Evolutionary conservation across 1,139 yeast genomes (phyloP), one percentile per base, ranked within the genome.

Genomic region (Magnusiomyces suaveolens): DNA sequence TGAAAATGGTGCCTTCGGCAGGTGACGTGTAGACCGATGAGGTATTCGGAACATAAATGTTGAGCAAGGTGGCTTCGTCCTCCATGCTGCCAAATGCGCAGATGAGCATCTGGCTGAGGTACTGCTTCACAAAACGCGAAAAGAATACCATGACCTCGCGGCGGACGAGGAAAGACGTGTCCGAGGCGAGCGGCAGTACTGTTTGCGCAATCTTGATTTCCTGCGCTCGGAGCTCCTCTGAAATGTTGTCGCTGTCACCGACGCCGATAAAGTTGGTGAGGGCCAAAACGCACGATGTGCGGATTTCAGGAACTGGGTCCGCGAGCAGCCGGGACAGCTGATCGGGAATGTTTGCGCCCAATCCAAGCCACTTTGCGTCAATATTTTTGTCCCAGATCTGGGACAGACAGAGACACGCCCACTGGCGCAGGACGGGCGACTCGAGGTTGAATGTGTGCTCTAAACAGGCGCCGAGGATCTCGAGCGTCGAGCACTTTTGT

Each of bases 221-320:
- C 48, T 73, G 73, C 24, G 68, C 66, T 60, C 73, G 74, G 43
- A 72, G 63, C 46, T 71, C 74, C 24, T 61, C 63, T 2, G 55
- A 48, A 18, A 49, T 50, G 33, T 68, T 63, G 16, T 61, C 57
- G 23, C 56, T 55, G 23, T 58, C 58, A 8, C 41, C 18, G 18
- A 10, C 41, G 16, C 85, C 80, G 39, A 89, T 69, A 65, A 84
- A 87, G 38, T 82, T 81, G 1, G 90, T 81, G 51, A 92, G 71
- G 0, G 96, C 87, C 50, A 83, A 74, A 12, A 92, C 73, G 12
- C 88, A 81, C 0, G 97, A 87, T 0, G 96, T 84, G 57, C 98
- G 75, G 0, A 92, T 96, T 68, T 92, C 99, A 0, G 98, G 97
- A 50, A 90, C 88, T 0, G 97, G 96, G 66, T 92, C 97, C 59